These are phyloP conservation scores for Populus nigra DNA, from an alignment of 345 rosid species.

Conservation along the genomic window DNA sequence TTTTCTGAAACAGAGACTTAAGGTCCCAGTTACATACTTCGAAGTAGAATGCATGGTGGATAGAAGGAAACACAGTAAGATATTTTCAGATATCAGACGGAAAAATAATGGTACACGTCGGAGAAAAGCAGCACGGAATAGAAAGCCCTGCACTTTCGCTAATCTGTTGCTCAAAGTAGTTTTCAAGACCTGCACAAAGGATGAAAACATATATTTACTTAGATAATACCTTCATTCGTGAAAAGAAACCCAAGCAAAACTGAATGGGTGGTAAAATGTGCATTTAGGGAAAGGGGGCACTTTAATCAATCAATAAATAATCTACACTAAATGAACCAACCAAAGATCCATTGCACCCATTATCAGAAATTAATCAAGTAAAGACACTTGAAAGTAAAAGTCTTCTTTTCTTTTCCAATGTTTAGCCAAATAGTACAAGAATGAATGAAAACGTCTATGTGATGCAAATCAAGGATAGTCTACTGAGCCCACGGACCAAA, in stretches of 20 bases:
- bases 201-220: not conserved
- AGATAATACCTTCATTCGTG: not conserved
- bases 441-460: not conserved
- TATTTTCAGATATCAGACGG: conserved; percentile 83
- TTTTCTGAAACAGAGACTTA: conserved; percentile 86
- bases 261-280: not conserved
- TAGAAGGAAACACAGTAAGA: conserved; percentile 78
- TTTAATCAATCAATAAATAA: not conserved
- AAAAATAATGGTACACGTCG: conserved; percentile 80
- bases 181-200: conserved; percentile 64
- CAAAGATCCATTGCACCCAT: not conserved
- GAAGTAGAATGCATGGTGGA: conserved; percentile 85
- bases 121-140: conserved; percentile 95
- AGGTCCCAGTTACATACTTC: conserved; percentile 78
- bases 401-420: not conserved
- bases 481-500: not conserved
- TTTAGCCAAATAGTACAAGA: not conserved
- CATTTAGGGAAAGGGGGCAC: not conserved
- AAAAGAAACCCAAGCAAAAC: not conserved
- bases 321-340: not conserved
- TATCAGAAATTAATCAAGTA: not conserved
- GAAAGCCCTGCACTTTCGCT: conserved; percentile 97
- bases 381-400: not conserved
- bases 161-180: conserved; percentile 89
- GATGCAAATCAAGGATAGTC: not conserved